These are phyloP conservation scores for Colletotrichum sp. DNA, from an alignment of 2,329 filamentous ascomycete species.

Conservation along the genomic window DNA sequence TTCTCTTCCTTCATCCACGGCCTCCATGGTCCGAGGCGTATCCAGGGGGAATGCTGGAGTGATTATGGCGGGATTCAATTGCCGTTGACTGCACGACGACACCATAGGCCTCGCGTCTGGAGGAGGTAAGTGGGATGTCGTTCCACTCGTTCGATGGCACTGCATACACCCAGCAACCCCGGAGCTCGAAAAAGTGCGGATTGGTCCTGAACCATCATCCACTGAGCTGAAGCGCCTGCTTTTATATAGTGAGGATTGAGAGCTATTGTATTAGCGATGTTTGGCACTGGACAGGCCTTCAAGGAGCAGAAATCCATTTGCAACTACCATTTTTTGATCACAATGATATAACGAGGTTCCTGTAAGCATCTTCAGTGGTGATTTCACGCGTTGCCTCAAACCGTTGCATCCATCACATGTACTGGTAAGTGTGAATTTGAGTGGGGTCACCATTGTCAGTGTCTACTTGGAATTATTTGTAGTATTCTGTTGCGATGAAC, in stretches of 20 bases:
- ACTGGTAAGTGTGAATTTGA: not conserved
- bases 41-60: rapidly evolving
- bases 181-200: no score
- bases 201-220: not conserved
- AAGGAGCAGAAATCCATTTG: no score
- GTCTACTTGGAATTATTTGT: rapidly evolving
- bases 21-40: not conserved
- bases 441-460: not conserved
- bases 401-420: not conserved
- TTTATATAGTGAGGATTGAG: not conserved
- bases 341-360: not conserved
- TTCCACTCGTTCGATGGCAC: rapidly evolving
- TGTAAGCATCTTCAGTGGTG: not conserved
- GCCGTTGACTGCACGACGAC: not conserved
- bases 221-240: rapidly evolving
- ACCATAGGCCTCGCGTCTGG: not conserved
- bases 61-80: rapidly evolving
- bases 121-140: rapidly evolving
- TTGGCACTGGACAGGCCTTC: no score
- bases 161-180: not conserved
- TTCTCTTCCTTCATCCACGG: not conserved
- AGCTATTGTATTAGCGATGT: no score
- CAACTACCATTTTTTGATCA: no score
- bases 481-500: not conserved
- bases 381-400: not conserved